phyloP scores from a whole-genome alignment of 495 filamentous ascomycete species.

The Xylaria acuta region DNA sequence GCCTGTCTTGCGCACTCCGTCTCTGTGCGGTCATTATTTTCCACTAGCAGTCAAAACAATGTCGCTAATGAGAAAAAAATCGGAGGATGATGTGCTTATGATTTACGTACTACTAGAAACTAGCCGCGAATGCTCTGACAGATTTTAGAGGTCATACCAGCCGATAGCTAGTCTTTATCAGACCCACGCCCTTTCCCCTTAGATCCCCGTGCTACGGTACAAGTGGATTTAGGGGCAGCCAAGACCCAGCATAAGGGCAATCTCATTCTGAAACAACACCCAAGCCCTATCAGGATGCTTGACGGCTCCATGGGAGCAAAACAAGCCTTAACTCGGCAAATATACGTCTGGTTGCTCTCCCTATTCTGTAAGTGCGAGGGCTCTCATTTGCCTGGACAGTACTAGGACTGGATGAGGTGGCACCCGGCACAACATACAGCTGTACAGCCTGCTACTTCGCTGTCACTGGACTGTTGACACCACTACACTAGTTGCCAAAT shows the following conservation, averaged over 20 bases:
- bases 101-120: neutral
- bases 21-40: neutral
- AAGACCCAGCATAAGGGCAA: slow-evolving; percentile 23
- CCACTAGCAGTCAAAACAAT: neutral
- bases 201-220: neutral
- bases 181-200: neutral
- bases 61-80: neutral
- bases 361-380: neutral
- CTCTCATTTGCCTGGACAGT: neutral
- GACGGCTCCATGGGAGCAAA: neutral
- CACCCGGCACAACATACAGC: slow-evolving; percentile 29
- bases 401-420: slow-evolving; percentile 12
- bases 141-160: neutral
- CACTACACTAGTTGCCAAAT: slow-evolving; percentile 40
- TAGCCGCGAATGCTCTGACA: neutral
- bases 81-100: neutral
- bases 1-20: neutral
- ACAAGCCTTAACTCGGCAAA: slow-evolving; percentile 3
- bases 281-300: slow-evolving; percentile 21
- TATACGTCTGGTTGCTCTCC: slow-evolving; percentile 8
- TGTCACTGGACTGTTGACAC: slow-evolving; percentile 16
- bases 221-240: slow-evolving; percentile 5
- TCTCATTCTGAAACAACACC: slow-evolving; percentile 25
- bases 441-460: neutral
- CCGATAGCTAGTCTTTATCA: neutral